Conservation (phyloP, 2,329 filamentous ascomycete species). For the Epicoccum nigrum region DNA sequence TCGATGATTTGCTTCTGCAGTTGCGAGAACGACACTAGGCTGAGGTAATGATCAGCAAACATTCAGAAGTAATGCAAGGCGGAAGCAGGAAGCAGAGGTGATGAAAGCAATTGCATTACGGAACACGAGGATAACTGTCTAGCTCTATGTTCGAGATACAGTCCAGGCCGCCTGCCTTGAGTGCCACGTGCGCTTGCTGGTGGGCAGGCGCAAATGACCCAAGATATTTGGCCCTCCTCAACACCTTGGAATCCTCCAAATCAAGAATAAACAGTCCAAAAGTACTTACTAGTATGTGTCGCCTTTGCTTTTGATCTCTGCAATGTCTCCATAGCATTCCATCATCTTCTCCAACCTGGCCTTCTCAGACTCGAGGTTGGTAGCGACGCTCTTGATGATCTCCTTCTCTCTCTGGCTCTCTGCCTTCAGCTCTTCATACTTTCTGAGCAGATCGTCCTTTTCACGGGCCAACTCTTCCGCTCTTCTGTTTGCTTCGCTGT, state of each 20-base stretch:
- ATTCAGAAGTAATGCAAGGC: slow-evolving; percentile 13
- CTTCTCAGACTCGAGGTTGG: slow-evolving; percentile 51
- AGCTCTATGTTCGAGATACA: slow-evolving; percentile 19
- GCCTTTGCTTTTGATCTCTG: slow-evolving; percentile 52
- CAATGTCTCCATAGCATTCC: slow-evolving; percentile 50
- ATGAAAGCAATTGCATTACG: slow-evolving; percentile 37
- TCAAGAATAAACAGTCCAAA: slow-evolving; percentile 28
- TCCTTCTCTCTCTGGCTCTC: slow-evolving; percentile 47
- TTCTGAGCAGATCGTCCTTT: slow-evolving; percentile 44
- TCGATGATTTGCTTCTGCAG: slow-evolving; percentile 59
- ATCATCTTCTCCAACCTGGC: slow-evolving; percentile 51
- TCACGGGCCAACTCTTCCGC: slow-evolving; percentile 42
- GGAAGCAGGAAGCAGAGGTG: slow-evolving; percentile 14
- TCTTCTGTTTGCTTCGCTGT: slow-evolving; percentile 44
- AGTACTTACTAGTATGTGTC: slow-evolving; percentile 54
- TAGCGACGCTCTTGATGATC: slow-evolving; percentile 46
- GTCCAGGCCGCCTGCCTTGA: slow-evolving; percentile 20
- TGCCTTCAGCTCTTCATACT: slow-evolving; percentile 39
- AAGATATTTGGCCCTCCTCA: slow-evolving; percentile 21
- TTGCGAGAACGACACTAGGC: slow-evolving; percentile 59
- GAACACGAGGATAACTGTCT: slow-evolving; percentile 18
- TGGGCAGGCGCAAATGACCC: slow-evolving; percentile 19
- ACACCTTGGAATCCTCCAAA: slow-evolving; percentile 19
- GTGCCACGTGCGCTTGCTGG: slow-evolving; percentile 13
- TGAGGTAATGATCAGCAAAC: slow-evolving; percentile 36